Percentiles rank a stretch among this genome's conserved stretches.
Evolutionary conservation across 257 asterid species (phyloP).

Genomic region (Primulina huaijiensis): DNA sequence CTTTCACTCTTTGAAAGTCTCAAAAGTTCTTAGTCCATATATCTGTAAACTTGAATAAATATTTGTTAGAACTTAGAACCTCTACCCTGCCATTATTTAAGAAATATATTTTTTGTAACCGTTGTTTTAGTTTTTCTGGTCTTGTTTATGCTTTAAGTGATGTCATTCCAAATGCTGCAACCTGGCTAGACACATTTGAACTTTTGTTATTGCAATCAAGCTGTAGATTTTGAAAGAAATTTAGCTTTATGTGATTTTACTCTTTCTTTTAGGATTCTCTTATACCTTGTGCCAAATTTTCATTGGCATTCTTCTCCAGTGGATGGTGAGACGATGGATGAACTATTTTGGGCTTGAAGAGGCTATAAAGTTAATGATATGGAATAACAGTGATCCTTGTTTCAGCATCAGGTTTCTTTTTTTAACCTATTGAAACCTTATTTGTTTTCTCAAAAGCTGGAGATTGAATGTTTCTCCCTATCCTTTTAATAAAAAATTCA

Average conservation of each 20-base stretch:
- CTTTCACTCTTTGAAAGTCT: not conserved
- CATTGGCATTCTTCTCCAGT: constrained; percentile 38
- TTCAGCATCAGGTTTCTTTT: constrained; percentile 70
- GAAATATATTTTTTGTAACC: constrained; percentile 12
- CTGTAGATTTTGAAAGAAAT: constrained; percentile 9
- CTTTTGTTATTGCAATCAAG: constrained; percentile 2
- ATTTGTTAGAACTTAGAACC: not conserved
- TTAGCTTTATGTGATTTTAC: constrained; percentile 9
- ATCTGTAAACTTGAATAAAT: not conserved
- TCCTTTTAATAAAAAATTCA: constrained; percentile 32
- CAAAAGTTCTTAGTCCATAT: constrained; percentile 14
- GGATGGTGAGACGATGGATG: constrained; percentile 98
- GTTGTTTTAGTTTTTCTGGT: constrained; percentile 4
- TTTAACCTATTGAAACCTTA: constrained; percentile 8
- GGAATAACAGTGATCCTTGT: constrained; percentile 81
- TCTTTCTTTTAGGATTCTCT: constrained; percentile 16
- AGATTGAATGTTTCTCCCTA: constrained; percentile 26
- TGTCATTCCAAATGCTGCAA: constrained; percentile 6
- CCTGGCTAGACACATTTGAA: constrained; percentile 2
- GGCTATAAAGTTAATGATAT: constrained; percentile 68
- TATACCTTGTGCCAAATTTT: constrained; percentile 19
- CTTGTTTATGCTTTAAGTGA: not conserved
- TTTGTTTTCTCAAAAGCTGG: constrained; percentile 16
- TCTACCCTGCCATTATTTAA: constrained; percentile 5
- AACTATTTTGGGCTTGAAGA: constrained; percentile 66